Evolutionary conservation across 2,329 filamentous ascomycete species (phyloP).

Genomic region (Endothia cerciana): DNA sequence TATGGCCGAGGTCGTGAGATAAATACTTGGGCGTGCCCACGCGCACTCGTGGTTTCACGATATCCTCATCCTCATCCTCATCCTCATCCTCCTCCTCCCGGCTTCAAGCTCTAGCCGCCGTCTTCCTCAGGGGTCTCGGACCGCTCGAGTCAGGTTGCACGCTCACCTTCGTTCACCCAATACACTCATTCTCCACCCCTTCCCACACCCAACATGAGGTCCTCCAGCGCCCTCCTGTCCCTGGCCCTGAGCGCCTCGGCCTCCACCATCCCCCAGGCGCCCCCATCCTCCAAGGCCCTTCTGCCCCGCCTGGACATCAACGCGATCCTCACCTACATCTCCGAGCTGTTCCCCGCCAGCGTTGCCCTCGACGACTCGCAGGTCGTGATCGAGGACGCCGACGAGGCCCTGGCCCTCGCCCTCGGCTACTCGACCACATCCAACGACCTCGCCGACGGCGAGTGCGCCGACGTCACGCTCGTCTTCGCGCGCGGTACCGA

Average conservation of each 20-base stretch:
- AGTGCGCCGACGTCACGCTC: conserved; percentile 32
- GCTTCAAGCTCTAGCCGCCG: not conserved
- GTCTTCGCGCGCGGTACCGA: conserved; percentile 37
- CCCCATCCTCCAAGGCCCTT: not conserved
- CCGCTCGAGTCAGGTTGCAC: not conserved
- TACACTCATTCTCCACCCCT: not conserved
- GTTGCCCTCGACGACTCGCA: conserved; percentile 6
- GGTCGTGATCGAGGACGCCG: conserved; percentile 1
- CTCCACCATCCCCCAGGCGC: not conserved
- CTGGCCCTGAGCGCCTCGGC: conserved; percentile 8
- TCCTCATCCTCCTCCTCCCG: not conserved
- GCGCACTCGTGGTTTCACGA: not conserved
- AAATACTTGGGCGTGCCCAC: not conserved
- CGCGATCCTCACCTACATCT: conserved; percentile 14
- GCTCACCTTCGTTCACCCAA: not conserved
- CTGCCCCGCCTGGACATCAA: conserved; percentile 15
- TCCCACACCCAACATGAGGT: conserved; percentile 14
- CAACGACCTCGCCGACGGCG: conserved; percentile 21
- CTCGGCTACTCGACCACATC: conserved; percentile 19
- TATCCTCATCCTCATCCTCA: not conserved
- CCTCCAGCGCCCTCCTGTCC: conserved; percentile 1
- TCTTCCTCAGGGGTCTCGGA: not conserved
- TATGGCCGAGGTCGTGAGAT: not conserved
- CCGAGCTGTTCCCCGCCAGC: conserved; percentile 18
- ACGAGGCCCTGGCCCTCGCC: conserved; percentile 7